Evolutionary conservation across 176 grass and related monocot species (phyloP).

Genomic region (Rhynchospora breviuscula): DNA sequence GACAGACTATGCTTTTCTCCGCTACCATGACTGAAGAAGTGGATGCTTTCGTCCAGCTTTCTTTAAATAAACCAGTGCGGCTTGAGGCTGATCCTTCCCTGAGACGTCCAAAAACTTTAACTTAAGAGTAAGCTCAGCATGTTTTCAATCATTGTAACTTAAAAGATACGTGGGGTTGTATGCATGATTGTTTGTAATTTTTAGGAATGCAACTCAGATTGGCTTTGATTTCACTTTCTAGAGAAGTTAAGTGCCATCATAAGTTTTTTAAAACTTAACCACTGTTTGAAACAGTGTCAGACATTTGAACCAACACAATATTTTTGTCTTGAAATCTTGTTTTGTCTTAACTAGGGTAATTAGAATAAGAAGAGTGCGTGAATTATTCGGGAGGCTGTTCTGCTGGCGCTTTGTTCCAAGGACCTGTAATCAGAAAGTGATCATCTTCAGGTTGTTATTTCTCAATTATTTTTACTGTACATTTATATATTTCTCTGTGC

Average conservation of each 20-base stretch:
- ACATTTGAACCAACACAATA: background rate
- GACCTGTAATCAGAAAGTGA: constrained; percentile 81
- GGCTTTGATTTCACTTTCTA: background rate
- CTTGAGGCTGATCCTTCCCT: constrained; percentile 85
- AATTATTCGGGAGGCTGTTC: constrained; percentile 89
- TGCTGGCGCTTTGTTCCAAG: constrained; percentile 93
- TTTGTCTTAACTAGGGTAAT: constrained; percentile 47
- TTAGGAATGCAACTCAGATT: background rate
- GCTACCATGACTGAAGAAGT: constrained; percentile 96
- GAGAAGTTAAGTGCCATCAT: background rate
- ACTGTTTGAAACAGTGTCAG: background rate
- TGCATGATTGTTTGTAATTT: background rate
- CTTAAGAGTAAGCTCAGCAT: constrained; percentile 58
- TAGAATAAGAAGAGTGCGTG: constrained; percentile 72
- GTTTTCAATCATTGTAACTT: background rate
- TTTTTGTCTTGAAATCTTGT: too few species aligned
- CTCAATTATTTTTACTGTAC: constrained; percentile 7
- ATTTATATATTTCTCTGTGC: constrained; percentile 3
- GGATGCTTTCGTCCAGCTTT: constrained; percentile 70
- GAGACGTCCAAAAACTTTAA: constrained; percentile 72
- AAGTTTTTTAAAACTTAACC: background rate
- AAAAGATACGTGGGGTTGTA: background rate
- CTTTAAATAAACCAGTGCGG: constrained; percentile 81
- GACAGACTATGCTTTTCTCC: constrained; percentile 94
- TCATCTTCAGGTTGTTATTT: constrained; percentile 78